phyloP scores from a whole-genome alignment of 108 stramenopile genomes.

The Parietichytrium sp. region DNA sequence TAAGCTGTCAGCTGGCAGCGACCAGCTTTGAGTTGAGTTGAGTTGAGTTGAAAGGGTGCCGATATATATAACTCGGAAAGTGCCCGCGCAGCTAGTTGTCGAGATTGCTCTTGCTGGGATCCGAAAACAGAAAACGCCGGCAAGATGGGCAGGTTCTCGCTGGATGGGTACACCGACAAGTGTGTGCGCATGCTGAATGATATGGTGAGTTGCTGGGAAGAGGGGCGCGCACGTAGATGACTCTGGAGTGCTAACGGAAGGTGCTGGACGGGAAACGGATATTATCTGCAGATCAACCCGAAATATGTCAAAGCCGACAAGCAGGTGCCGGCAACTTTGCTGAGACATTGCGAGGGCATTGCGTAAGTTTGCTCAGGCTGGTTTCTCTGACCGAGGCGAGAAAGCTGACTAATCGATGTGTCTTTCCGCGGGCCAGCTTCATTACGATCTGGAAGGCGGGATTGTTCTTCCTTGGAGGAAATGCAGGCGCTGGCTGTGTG shows the following conservation, averaged over 20 bases:
- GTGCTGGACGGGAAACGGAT: too few relatives aligned
- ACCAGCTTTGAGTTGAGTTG: background rate
- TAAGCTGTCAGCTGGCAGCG: background rate
- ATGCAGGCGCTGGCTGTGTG: conserved; percentile 3
- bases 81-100: background rate
- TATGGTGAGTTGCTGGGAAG: too few relatives aligned
- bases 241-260: too few relatives aligned
- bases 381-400: too few relatives aligned
- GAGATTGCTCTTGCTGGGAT: background rate
- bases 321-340: conserved; percentile 25
- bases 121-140: background rate
- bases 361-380: too few relatives aligned
- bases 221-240: too few relatives aligned
- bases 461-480: conserved; percentile 9
- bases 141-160: background rate
- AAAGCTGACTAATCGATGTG: too few relatives aligned
- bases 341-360: conserved; percentile 29
- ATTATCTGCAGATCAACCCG: too few relatives aligned
- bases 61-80: background rate
- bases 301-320: conserved; percentile 22
- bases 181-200: conserved; percentile 33
- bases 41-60: too few relatives aligned
- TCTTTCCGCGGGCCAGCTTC: too few relatives aligned
- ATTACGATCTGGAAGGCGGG: conserved; percentile 34
- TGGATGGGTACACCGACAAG: conserved; percentile 33